Base-by-base conservation (phyloP, 1,284 basidiomycete genomes). In the Gomphus bonarii region DNA sequence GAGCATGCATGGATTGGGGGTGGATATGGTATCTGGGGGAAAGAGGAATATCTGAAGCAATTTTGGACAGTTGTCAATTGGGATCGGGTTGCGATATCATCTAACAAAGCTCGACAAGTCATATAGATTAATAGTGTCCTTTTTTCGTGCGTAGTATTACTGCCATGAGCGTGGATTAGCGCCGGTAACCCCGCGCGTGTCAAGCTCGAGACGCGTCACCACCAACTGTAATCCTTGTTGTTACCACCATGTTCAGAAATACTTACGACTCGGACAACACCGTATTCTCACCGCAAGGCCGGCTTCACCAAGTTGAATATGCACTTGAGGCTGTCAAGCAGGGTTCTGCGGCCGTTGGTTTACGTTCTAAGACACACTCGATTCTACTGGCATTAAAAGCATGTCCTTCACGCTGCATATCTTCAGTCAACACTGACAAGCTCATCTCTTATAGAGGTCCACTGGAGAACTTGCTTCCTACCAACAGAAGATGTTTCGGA, bases 271-370 rank as follows among this genome's bases (percentile, higher is more conserved):
- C 91, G 40, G 91, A 95, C 73, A 97, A 95, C 74, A 95, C 93
- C 50, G 91, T 95, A 64, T 97, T 97, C 77, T 92, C 89, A 2
- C 91, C 91, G 1, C 91, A 93, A 73, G 91, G 91, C 54, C 82
- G 91, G 63, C 75, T 92, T 59, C 88, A 91, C 70, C 94, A 99
- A 73, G 97, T 99, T 67, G 97, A 99, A 74, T 99, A 99, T 81
- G 95, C 97, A 3, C 84, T 97, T 58, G 97, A 99, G 73, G 97
- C 97, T 61, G 95, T 99, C 64, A 99, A 99, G 80, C 97, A 99
- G 70, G 97, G 97, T 61, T 97, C 94, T 60, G 97, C 97, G 22
- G 95, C 94, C 33, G 95, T 99, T 51, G 97, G 97, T 44, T 72
- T 99, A 65, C 83, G 95, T 63, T 95, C 91, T 59, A 92, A 94